Evolutionary conservation across 164 flowering plant species (phyloP).

Genomic region (Aristolochia contorta): DNA sequence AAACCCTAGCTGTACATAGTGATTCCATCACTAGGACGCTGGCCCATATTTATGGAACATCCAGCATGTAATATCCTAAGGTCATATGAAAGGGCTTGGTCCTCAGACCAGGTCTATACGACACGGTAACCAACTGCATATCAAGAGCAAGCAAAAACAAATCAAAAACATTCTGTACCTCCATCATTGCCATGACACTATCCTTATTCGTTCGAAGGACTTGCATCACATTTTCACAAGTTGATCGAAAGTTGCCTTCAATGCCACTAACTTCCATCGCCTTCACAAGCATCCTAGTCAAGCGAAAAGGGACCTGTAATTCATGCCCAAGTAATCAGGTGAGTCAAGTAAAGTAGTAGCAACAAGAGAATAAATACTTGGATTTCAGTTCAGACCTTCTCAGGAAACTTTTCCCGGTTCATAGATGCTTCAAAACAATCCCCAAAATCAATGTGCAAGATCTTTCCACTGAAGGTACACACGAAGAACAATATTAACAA

Average conservation of each 20-base stretch:
- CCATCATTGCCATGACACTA: constrained; percentile 99
- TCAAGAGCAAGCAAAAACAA: background rate
- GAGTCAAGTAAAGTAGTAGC: no score
- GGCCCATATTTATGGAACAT: no score
- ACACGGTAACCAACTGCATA: no score
- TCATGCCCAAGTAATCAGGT: no score
- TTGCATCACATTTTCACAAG: constrained; percentile 98
- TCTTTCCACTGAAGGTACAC: constrained; percentile 68
- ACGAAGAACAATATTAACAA: no score
- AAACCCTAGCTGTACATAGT: no score
- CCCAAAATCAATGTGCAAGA: constrained; percentile 97
- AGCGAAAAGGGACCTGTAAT: constrained; percentile 86
- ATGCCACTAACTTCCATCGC: constrained; percentile 99
- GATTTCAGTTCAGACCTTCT: constrained; percentile 42
- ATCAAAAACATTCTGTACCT: constrained; percentile 36
- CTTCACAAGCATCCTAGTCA: constrained; percentile 99
- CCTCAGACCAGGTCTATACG: no score
- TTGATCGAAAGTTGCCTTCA: constrained; percentile 93
- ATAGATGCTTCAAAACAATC: constrained; percentile 99
- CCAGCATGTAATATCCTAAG: no score
- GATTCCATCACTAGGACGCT: no score
- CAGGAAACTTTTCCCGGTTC: constrained; percentile 97
- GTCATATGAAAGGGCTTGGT: no score
- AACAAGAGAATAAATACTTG: background rate
- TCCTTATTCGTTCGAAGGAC: constrained; percentile 86